A percentile compares a stretch with the other conserved stretches of the same genome.
These are phyloP conservation scores for Geosmithia morbida DNA, from an alignment of 2,329 filamentous ascomycete genomes.

Conservation along the genomic window DNA sequence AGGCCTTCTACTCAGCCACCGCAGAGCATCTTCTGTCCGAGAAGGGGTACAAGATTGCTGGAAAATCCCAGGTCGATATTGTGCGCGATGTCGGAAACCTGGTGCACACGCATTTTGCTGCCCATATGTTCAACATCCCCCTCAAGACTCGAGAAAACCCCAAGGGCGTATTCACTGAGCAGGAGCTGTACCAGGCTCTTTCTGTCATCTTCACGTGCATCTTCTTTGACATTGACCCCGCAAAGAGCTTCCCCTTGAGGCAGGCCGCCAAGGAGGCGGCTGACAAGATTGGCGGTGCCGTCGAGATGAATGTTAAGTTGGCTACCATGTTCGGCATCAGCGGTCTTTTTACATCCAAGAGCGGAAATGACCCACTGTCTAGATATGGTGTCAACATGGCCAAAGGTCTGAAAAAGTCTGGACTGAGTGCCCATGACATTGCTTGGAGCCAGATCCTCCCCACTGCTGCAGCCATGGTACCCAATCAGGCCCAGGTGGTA, in stretches of 20 bases:
- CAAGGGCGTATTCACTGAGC: constrained; percentile 39
- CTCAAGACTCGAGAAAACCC: constrained; percentile 48
- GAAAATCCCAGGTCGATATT: constrained; percentile 50
- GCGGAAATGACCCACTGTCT: constrained; percentile 39
- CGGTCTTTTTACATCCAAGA: constrained; percentile 35
- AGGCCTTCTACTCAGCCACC: constrained; percentile 51
- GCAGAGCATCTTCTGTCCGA: constrained; percentile 45
- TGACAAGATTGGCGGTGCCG: constrained; percentile 41
- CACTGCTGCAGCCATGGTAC: constrained; percentile 49
- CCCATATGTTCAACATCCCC: constrained; percentile 49
- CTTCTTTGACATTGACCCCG: constrained; percentile 52
- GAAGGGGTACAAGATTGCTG: constrained; percentile 47
- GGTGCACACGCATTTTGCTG: constrained; percentile 47
- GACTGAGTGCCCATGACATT: constrained; percentile 49
- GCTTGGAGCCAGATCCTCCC: constrained; percentile 59
- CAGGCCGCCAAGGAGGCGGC: constrained; percentile 42
- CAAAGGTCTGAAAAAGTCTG: constrained; percentile 47
- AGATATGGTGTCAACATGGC: constrained; percentile 53
- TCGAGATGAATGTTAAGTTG: constrained; percentile 52
- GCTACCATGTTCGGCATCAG: constrained; percentile 21
- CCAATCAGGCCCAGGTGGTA: constrained; percentile 55
- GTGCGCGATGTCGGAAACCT: constrained; percentile 57
- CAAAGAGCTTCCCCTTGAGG: constrained; percentile 50
- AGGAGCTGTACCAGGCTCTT: constrained; percentile 47
- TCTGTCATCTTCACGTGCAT: constrained; percentile 51